Base-by-base conservation (phyloP, 768 basidiomycete species). In the Amyloporia xantha region DNA sequence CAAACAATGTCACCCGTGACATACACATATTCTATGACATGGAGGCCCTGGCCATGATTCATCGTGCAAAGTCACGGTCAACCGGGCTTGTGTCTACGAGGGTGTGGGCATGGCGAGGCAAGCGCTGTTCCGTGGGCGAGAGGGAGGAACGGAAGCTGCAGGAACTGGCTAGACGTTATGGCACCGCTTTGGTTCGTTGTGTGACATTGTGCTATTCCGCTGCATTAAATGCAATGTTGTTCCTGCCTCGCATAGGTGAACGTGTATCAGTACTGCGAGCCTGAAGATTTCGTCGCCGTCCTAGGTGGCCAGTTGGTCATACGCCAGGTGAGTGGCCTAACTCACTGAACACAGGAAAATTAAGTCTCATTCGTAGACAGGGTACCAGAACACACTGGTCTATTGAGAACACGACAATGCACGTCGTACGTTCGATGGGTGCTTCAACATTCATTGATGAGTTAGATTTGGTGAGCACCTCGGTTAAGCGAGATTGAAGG, bases 331-430 rank as follows among this genome's bases (percentile, higher is more conserved):
- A 53, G 65, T 47, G 3, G n/a, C 10, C 17, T 25, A 13, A 21
- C 13, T n/a, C 17, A 19, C 5, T 42, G 40, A 38, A 44, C 28
- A 27, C 28, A 39, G 11, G 27, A 41, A 60, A 47, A 53, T 26
- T 38, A 41, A 30, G 25, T n/a, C 39, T 44, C 41, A 50, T 54
- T 26, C 5, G 3, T 41, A 11, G 13, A 21, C 48, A 91, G 82
- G 89, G 89, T 17, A 68, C 75, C 24, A 76, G 89, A 41, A 72
- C 71, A 5, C 86, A 82, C 58, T 91, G 90, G 90, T 77, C 79
- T 10, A 61, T 76, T 1, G 88, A 90, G 42, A 91, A 91, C 54
- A 89, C 86, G 4, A 72, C 86, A 1, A 89, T 92, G 86, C 88
- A 91, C 51, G 68, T 82, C 41, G 72, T 90, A 27, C 76, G 87